Conservation (phyloP, 345 rosid genomes). For the Punica granatum region DNA sequence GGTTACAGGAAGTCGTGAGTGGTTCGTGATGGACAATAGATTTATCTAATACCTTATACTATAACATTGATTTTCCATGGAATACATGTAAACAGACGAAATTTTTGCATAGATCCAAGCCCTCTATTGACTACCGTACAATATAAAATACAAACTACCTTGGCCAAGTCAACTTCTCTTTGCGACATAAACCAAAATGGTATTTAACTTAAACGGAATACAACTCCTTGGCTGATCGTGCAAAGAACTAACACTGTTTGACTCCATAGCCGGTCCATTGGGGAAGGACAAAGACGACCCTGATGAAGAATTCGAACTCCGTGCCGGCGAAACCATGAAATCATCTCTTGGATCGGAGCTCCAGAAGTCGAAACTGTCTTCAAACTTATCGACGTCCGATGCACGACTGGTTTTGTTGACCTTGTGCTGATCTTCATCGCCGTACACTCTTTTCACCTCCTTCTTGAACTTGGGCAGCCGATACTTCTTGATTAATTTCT, state of each 20-base stretch:
- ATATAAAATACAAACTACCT: neutral
- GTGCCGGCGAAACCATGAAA: constrained; percentile 1
- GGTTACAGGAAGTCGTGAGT: too few species aligned
- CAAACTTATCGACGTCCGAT: neutral
- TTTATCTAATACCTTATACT: neutral
- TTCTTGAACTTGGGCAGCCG: neutral
- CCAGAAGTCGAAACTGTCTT: constrained; percentile 12
- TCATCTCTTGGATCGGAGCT: constrained; percentile 21
- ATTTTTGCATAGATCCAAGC: neutral
- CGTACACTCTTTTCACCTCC: neutral
- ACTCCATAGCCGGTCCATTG: constrained; percentile 10
- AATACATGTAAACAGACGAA: neutral
- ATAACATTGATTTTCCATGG: neutral
- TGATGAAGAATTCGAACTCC: constrained; percentile 32
- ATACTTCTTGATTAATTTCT: constrained; percentile 12
- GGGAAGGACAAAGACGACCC: constrained; percentile 25
- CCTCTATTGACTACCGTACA: neutral
- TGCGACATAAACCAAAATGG: constrained; percentile 20
- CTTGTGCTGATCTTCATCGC: neutral
- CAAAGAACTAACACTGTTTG: constrained; percentile 13
- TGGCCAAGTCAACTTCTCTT: constrained; percentile 10
- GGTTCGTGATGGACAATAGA: too few species aligned
- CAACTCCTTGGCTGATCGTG: constrained; percentile 20
- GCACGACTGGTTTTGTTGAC: neutral
- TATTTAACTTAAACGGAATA: constrained; percentile 21